phyloP scores from a whole-genome alignment of 1,284 basidiomycete genomes.

The Trametes polyzona region DNA sequence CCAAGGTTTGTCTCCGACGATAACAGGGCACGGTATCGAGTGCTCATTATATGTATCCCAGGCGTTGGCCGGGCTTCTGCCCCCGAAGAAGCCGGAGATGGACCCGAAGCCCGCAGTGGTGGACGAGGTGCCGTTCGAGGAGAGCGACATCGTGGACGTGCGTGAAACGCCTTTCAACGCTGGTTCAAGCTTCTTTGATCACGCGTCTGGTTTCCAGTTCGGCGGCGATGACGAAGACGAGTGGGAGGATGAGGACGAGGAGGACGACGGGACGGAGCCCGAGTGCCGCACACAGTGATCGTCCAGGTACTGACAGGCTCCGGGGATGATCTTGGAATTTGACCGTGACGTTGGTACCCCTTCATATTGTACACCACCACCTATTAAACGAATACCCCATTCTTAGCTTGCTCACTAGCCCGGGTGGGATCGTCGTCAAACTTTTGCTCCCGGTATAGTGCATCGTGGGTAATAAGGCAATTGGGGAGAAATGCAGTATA shows the following conservation, averaged over 20 bases:
- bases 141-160: constrained; percentile 78
- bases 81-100: constrained; percentile 73
- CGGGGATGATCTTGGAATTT: not conserved
- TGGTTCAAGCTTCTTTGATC: constrained; percentile 72
- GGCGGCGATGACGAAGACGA: constrained; percentile 57
- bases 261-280: constrained; percentile 58
- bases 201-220: constrained; percentile 69
- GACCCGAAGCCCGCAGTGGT: constrained; percentile 72
- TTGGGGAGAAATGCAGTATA: not conserved
- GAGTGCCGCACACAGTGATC: constrained; percentile 67
- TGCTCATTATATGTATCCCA: constrained; percentile 33
- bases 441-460: no score
- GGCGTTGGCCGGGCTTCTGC: constrained; percentile 69
- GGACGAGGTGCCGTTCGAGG: constrained; percentile 74
- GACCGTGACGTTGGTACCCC: constrained; percentile 8
- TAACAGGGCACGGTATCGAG: not conserved
- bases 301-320: not conserved
- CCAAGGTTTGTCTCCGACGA: constrained; percentile 44
- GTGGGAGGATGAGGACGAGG: constrained; percentile 66
- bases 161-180: constrained; percentile 74
- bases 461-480: no score
- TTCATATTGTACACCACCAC: constrained; percentile 11
- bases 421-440: no score
- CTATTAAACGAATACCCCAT: constrained; percentile 18
- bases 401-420: not conserved